Conservation (phyloP, 2,329 filamentous ascomycete species). For the Calonectria henricotiae region DNA sequence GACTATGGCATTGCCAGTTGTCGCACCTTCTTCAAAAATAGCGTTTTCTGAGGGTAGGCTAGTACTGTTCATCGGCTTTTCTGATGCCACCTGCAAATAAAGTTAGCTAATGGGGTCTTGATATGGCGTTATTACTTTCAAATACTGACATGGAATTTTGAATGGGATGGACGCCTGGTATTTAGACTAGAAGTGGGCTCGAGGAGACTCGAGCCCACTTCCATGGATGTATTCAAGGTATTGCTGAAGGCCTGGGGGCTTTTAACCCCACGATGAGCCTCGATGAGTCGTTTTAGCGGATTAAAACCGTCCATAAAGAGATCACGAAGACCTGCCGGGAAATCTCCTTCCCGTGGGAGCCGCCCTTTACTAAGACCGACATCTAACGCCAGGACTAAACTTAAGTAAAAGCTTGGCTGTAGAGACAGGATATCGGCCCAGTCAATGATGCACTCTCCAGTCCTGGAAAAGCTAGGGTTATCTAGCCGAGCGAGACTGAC, state of each 20-base stretch:
- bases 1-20: too few relatives aligned
- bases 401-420: conserved; percentile 10
- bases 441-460: conserved; percentile 11
- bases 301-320: conserved; percentile 20
- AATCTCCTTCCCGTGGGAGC: conserved; percentile 1
- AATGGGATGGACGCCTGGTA: neutral
- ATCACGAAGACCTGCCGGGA: neutral
- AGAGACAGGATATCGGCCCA: conserved; percentile 6
- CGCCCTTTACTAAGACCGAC: conserved; percentile 7
- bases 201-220: neutral
- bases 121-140: neutral
- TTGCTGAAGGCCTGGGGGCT: neutral
- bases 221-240: neutral
- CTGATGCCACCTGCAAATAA: neutral
- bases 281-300: neutral
- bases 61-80: neutral
- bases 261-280: neutral
- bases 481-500: conserved; percentile 1
- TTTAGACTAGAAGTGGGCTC: neutral
- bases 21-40: neutral
- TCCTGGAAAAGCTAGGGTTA: conserved; percentile 11
- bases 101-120: neutral
- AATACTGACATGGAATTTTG: neutral
- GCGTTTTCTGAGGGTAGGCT: neutral
- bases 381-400: neutral